Base-by-base conservation (phyloP, 2,329 filamentous ascomycete species). In the Scedosporium aurantiacum region DNA sequence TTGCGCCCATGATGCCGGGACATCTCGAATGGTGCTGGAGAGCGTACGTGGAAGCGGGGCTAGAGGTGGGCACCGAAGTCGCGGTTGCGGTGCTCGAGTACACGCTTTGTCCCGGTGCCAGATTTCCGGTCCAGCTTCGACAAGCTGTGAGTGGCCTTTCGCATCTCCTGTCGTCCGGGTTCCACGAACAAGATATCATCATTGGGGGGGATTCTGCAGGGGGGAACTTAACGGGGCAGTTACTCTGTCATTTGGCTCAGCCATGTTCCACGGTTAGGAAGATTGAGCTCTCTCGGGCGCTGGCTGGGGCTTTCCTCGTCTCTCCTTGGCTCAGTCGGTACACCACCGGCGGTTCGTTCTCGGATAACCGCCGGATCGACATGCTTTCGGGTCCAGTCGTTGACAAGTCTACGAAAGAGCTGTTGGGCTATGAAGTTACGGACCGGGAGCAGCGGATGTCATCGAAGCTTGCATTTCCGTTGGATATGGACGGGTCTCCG, bases 201-300 rank as follows among this genome's bases (percentile, higher is more conserved):
- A 59, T 75, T 7, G 73, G 73, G 3, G 72, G 72, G 2, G 73
- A 75, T 58, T 75, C 73, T 10, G 72, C 72, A 0, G 73, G 73
- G 14, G 73, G 69, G 0, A 74, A 75, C 61, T 57, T 75, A 37
- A 67, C 70, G 0, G 63, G 66, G 10, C 70, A 72, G 63, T 58
- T 75, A 5, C 62, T 74, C 8, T 63, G 68, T 8, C 73, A 75
- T 57, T 47, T 74, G 2, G 45, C 73, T 8, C 68, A 71, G 23
- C 72, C 72, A 1, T 68, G 70, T 41, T 63, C 67, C 0, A 64
- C 61, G 1, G 67, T 65, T 2, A 50, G 61, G 3, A 61, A 57
- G 10, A 56, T 74, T 57, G n/a, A 52, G 0, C 62, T 74, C 23
- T 61, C 61, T 8, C 68, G 66, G 23, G 65, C 63, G 1, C 65